phyloP scores from a whole-genome alignment of 2,329 filamentous ascomycete genomes.

The Penicillium sp. region DNA sequence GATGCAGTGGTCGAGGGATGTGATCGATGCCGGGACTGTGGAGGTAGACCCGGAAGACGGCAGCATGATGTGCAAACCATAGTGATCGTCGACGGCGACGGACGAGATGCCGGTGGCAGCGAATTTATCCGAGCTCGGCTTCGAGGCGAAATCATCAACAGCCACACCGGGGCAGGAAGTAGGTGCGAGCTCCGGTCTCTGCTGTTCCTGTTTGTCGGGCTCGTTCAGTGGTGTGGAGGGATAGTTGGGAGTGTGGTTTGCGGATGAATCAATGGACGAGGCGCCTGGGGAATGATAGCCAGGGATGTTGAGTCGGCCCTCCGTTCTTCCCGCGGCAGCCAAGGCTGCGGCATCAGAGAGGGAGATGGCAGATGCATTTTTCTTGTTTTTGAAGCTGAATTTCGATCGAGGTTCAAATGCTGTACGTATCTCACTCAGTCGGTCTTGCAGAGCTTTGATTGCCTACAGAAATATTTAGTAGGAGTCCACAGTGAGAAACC shows the following conservation, averaged over 20 bases:
- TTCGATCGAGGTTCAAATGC: constrained; percentile 73
- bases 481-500: neutral
- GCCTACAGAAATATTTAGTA: constrained; percentile 53
- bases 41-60: constrained; percentile 70
- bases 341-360: constrained; percentile 59
- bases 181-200: constrained; percentile 38
- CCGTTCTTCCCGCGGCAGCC: constrained; percentile 50
- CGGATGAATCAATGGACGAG: constrained; percentile 46
- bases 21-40: constrained; percentile 72
- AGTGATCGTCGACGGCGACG: constrained; percentile 68
- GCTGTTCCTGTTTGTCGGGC: constrained; percentile 34
- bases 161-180: constrained; percentile 35
- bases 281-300: constrained; percentile 44
- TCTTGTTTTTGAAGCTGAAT: constrained; percentile 76
- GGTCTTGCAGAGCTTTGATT: constrained; percentile 78
- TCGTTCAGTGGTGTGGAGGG: constrained; percentile 41
- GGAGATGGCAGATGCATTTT: constrained; percentile 57
- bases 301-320: constrained; percentile 48
- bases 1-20: constrained; percentile 69
- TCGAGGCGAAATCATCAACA: constrained; percentile 22
- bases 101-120: constrained; percentile 54
- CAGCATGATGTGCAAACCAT: constrained; percentile 73
- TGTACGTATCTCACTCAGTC: constrained; percentile 69
- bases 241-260: constrained; percentile 37
- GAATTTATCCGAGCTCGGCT: constrained; percentile 47